Percentiles rank a stretch among this genome's conserved stretches.
phyloP scores from a whole-genome alignment of 192 early-diverging fungal genomes.

The Linnemannia elongata region DNA sequence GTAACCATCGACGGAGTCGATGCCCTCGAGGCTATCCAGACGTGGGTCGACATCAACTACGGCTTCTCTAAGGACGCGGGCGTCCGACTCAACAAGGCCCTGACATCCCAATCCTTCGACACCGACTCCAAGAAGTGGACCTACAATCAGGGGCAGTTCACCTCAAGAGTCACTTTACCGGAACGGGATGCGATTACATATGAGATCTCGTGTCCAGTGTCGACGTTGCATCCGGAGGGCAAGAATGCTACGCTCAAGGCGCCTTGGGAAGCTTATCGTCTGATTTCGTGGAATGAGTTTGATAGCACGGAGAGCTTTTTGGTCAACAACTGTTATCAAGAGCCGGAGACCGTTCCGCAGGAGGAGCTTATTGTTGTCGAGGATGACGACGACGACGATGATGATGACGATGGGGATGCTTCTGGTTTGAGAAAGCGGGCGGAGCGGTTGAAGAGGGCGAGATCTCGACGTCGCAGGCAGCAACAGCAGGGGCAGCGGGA shows the following conservation, averaged over 20 bases:
- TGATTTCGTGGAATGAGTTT: conserved; percentile 25
- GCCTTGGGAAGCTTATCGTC: conserved; percentile 31
- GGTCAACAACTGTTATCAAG: conserved; percentile 24
- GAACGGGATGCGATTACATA: conserved; percentile 19
- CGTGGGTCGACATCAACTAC: conserved; percentile 23
- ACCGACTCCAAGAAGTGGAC: background rate
- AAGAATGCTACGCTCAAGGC: background rate
- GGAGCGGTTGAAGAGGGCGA: background rate
- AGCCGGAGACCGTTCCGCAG: background rate
- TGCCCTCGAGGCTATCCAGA: conserved; percentile 39
- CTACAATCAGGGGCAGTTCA: conserved; percentile 4
- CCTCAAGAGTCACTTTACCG: conserved; percentile 24
- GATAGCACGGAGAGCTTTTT: conserved; percentile 29
- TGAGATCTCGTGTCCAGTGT: conserved; percentile 25
- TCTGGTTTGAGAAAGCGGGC: background rate
- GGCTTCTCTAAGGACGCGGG: conserved; percentile 47
- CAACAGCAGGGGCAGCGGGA: background rate
- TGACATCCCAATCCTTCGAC: background rate
- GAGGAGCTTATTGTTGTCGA: no score
- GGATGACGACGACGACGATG: conserved; percentile 3
- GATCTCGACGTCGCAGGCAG: background rate
- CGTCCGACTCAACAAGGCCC: conserved; percentile 48
- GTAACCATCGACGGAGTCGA: conserved; percentile 30
- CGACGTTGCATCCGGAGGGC: conserved; percentile 5
- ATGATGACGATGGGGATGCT: background rate